A percentile compares a stretch with the other conserved stretches of the same genome.
These are phyloP conservation scores for Trichomonascaceae sp. DNA, from an alignment of 1,139 yeast genomes.

Conservation along the genomic window DNA sequence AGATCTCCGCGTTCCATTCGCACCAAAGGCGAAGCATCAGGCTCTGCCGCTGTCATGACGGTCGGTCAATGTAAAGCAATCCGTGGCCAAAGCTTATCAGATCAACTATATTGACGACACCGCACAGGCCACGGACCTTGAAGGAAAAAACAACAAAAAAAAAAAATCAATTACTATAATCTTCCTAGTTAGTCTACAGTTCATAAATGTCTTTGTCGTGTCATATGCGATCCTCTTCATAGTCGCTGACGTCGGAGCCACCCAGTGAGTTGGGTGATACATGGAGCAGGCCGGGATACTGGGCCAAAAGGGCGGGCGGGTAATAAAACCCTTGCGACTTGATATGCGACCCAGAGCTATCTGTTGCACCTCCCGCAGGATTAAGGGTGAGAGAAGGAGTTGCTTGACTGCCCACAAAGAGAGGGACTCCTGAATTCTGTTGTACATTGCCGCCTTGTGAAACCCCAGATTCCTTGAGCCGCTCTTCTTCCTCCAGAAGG, in stretches of 20 bases:
- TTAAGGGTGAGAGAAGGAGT: background rate
- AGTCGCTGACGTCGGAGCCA: background rate
- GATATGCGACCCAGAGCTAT: no score
- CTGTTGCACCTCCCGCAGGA: background rate
- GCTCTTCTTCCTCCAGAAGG: constrained; percentile 51
- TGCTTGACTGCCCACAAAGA: background rate
- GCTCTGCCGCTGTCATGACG: no score
- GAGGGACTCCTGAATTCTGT: background rate
- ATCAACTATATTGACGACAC: no score
- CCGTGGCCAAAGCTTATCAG: no score
- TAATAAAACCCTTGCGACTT: no score
- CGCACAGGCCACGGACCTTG: no score
- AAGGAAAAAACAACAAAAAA: no score
- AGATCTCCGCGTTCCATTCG: constrained; percentile 24
- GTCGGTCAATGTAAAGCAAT: no score
- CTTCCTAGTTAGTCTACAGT: no score
- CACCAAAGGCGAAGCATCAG: constrained; percentile 23
- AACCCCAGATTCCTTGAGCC: background rate
- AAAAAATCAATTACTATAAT: no score
- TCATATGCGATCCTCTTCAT: background rate
- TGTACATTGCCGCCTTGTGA: background rate
- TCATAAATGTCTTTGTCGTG: no score
- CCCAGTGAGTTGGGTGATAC: background rate
- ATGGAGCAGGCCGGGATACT: constrained; percentile 12
- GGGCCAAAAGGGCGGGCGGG: constrained; percentile 14